Conservation (phyloP, 202 grass and related monocot genomes). For the Cymbopogon flexuosus region DNA sequence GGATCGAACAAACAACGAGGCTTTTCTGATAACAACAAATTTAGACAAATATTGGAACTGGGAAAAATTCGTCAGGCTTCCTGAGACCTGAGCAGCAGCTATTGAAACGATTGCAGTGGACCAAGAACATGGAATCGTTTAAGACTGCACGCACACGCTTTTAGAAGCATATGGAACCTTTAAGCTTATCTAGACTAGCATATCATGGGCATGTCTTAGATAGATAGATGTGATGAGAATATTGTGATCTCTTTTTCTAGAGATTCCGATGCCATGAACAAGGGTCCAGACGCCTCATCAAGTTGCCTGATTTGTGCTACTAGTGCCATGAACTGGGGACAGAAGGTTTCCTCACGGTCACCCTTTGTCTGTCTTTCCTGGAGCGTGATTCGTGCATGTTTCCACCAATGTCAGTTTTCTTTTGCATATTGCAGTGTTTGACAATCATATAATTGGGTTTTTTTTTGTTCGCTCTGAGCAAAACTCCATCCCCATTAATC, state of each 20-base stretch:
- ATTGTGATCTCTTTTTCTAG: neutral
- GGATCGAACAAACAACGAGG: neutral
- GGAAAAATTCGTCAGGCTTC: neutral
- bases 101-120: neutral
- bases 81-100: neutral
- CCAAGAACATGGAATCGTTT: neutral
- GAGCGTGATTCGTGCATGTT: neutral
- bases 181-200: neutral
- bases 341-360: neutral
- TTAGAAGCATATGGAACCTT: neutral
- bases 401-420: neutral
- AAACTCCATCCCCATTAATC: neutral
- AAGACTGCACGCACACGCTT: neutral
- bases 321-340: neutral
- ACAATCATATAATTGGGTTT: neutral
- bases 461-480: too few relatives aligned
- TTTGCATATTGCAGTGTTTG: neutral
- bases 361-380: neutral
- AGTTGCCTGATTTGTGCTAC: neutral
- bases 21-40: neutral
- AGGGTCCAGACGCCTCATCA: neutral
- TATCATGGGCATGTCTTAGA: neutral
- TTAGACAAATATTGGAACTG: neutral
- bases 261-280: neutral
- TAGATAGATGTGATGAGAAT: neutral